Conservation (phyloP, 176 grass and related monocot genomes). For the Ensete ventricosum region DNA sequence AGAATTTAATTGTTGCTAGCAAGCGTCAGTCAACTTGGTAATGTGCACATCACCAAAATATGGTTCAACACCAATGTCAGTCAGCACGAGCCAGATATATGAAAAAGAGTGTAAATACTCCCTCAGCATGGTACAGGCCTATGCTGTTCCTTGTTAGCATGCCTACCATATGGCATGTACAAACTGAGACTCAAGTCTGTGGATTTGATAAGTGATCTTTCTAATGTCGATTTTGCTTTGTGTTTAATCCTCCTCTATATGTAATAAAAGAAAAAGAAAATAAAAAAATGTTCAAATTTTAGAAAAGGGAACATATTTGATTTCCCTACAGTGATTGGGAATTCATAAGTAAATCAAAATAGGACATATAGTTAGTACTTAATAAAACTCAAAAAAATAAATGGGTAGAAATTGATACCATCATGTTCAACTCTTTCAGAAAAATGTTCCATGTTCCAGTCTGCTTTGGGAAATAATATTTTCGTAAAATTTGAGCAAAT, state of each 20-base stretch:
- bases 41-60: neutral
- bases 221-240: no score
- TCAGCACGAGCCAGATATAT: no score
- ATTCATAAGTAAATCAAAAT: neutral
- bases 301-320: no score
- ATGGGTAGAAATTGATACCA: slow-evolving; percentile 32
- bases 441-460: slow-evolving; percentile 45
- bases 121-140: neutral
- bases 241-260: neutral
- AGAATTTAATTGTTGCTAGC: neutral
- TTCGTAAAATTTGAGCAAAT: slow-evolving; percentile 47
- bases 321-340: no score
- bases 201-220: no score
- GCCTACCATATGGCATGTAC: no score
- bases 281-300: no score
- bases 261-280: no score
- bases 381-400: neutral
- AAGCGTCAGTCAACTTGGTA: neutral
- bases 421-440: slow-evolving; percentile 61
- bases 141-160: no score
- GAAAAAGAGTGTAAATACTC: neutral
- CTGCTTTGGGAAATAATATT: slow-evolving; percentile 38
- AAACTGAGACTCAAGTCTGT: no score
- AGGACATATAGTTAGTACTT: neutral
- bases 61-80: neutral